Conservation (phyloP, 176 grass and related monocot genomes). For the Oropetium thomaeum region DNA sequence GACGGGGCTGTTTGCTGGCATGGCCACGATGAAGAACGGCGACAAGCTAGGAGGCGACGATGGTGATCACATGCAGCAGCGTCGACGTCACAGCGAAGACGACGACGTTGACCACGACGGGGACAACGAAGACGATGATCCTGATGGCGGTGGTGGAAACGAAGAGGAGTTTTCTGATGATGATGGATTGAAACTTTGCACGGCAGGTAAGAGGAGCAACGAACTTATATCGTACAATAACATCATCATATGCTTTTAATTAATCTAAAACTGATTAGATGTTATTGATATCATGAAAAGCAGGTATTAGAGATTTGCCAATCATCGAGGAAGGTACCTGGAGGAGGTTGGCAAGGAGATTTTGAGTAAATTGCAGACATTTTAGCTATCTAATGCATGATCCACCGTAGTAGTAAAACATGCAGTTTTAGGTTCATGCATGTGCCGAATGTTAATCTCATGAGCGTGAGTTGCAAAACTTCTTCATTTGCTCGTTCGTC, state of each 20-base stretch:
- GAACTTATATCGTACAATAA: not conserved
- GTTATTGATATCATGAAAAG: constrained; percentile 19
- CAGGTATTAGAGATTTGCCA: constrained; percentile 38
- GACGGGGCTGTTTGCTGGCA: constrained; percentile 56
- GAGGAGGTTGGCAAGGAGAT: constrained; percentile 13
- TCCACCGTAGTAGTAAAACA: not conserved
- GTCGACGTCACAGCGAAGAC: not conserved
- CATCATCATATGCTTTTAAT: not conserved
- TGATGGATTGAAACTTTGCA: constrained; percentile 17
- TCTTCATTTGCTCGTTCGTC: not conserved
- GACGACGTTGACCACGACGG: not conserved
- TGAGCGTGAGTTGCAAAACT: not conserved
- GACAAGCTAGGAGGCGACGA: not conserved
- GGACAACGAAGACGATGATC: not conserved
- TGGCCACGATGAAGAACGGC: constrained; percentile 1
- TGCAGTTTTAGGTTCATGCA: not conserved
- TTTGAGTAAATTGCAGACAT: not conserved
- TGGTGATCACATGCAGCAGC: constrained; percentile 31
- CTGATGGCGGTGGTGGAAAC: constrained; percentile 16
- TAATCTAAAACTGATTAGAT: not conserved
- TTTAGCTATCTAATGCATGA: constrained; percentile 41
- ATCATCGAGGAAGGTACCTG: constrained; percentile 39
- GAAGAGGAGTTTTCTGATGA: constrained; percentile 27
- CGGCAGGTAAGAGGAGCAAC: constrained; percentile 22
- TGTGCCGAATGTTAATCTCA: not conserved